Conservation (phyloP, 345 rosid species). For the Pistacia vera region DNA sequence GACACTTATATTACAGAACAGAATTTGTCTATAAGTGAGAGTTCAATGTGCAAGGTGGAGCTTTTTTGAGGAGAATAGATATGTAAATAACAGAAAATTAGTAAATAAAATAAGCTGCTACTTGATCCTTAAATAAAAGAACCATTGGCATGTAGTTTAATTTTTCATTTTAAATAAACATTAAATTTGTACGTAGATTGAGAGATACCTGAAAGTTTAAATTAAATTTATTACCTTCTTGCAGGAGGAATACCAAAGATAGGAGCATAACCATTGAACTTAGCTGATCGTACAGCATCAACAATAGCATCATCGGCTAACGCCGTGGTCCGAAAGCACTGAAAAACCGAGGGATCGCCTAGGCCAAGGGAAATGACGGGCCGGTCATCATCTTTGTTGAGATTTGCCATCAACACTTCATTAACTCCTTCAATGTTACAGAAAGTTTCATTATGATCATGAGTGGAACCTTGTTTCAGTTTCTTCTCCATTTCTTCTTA, state of each 20-base stretch:
- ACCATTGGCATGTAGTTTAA: too few relatives aligned
- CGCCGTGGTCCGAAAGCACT: constrained; percentile 51
- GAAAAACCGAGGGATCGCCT: constrained; percentile 71
- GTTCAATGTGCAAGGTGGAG: too few relatives aligned
- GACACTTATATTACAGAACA: too few relatives aligned
- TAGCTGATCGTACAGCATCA: constrained; percentile 49
- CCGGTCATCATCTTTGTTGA: constrained; percentile 38
- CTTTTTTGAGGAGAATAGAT: too few relatives aligned
- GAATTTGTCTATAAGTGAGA: too few relatives aligned
- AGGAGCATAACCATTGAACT: constrained; percentile 52
- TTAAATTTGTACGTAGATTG: too few relatives aligned
- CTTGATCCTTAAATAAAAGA: too few relatives aligned
- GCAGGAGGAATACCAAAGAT: constrained; percentile 59
- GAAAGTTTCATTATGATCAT: constrained; percentile 24
- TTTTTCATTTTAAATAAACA: too few relatives aligned
- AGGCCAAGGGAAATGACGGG: constrained; percentile 54
- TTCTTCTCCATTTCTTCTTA: constrained; percentile 15
- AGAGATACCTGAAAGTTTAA: too few relatives aligned
- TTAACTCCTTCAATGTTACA: constrained; percentile 42
- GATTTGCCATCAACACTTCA: constrained; percentile 34
- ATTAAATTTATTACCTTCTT: constrained; percentile 34
- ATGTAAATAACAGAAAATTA: too few relatives aligned
- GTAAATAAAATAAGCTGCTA: too few relatives aligned
- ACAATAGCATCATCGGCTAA: constrained; percentile 60
- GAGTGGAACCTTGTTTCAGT: constrained; percentile 17